phyloP scores from a whole-genome alignment of 495 filamentous ascomycete species.

The Elasticomyces elasticus region DNA sequence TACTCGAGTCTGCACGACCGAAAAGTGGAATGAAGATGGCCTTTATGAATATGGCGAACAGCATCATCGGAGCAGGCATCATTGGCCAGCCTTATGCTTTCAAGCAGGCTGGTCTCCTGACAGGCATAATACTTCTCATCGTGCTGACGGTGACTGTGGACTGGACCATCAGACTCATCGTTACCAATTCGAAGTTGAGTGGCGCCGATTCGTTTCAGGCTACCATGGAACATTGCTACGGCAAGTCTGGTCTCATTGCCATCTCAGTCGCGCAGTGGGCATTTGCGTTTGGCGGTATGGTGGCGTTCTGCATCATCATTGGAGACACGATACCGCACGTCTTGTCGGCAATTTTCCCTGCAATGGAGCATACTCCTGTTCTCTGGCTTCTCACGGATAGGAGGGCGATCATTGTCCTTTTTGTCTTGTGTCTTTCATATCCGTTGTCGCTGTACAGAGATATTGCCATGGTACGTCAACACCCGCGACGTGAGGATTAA shows the following conservation, averaged over 20 bases:
- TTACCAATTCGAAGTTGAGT: conserved; percentile 88
- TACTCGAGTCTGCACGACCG: conserved; percentile 51
- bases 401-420: conserved; percentile 71
- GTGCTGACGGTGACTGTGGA: conserved; percentile 75
- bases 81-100: conserved; percentile 96
- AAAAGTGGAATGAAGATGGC: conserved; percentile 57
- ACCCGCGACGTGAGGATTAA: not conserved
- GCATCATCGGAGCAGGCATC: conserved; percentile 94
- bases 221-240: conserved; percentile 90
- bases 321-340: conserved; percentile 94
- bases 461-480: conserved; percentile 73
- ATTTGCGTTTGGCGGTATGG: conserved; percentile 97
- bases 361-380: conserved; percentile 58
- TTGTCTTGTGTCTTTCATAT: conserved; percentile 78
- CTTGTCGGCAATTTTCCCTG: conserved; percentile 68
- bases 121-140: conserved; percentile 68
- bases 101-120: conserved; percentile 72
- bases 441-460: conserved; percentile 88
- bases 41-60: conserved; percentile 99
- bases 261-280: conserved; percentile 91
- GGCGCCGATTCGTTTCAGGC: conserved; percentile 88
- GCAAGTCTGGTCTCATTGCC: conserved; percentile 73
- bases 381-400: conserved; percentile 73
- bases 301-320: conserved; percentile 94
- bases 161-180: conserved; percentile 95